Base-by-base conservation (phyloP, 805 yeast genomes). In the Komagataella kurtzmanii region DNA sequence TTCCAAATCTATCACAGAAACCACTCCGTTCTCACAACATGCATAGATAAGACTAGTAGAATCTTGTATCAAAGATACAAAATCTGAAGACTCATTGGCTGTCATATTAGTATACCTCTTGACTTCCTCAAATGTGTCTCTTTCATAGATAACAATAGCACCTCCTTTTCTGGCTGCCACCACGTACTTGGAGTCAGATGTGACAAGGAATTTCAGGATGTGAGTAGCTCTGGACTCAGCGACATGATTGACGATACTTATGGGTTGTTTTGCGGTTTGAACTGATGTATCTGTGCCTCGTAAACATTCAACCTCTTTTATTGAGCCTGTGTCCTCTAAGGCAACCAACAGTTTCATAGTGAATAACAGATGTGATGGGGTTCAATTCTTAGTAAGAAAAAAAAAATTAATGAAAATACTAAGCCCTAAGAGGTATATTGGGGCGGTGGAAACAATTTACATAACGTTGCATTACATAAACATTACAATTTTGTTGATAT, bases 251-350 rank as follows among this genome's bases (percentile, higher is more conserved):
- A 58, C 58, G 10, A 83, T 70, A 18, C 77, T 66, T 50, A 70
- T 73, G 0, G 95, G 95, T 60, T 83, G 86, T 10, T 69, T 65
- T 0, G 84, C 83, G 40, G 76, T 76, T 59, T 83, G 80, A 46
- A 73, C 70, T 5, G 96, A 85, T 3, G 96, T 88, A 59, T 90
- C 95, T 0, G 91, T 83, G 0, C 90, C 91, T 50, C 74, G 68
- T 17, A 68, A 62, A 58, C 88, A 88, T 4, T 73, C 60, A 7
- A 87, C 68, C 60, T 82, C 88, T 50, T 83, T 84, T 51, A 83
- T 57, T 5, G 77, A 71, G 0, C 90, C 89, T 1, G 78, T 74
- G 58, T 85, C 90, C 54, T 79, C 85, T 17, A 86, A 76, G 46
- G 88, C 71, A 3, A 74, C 81, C 47, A 85, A 58, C 12, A 84